Conservation (phyloP, 2,329 filamentous ascomycete species). For the Dryadomyces sulphureus region DNA sequence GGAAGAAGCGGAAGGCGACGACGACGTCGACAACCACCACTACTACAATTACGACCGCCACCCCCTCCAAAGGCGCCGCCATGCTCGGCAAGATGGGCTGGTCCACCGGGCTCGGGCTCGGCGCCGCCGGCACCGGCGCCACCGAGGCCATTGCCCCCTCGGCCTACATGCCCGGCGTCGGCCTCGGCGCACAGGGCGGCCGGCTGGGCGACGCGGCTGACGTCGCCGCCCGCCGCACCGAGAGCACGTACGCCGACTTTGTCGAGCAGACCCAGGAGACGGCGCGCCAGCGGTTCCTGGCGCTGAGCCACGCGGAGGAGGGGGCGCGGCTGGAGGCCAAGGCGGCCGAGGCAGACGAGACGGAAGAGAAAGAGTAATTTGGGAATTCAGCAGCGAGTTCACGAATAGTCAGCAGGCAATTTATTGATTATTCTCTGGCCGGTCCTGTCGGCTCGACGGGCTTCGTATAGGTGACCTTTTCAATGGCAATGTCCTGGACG, state of each 20-base stretch:
- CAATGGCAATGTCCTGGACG: slow-evolving; percentile 64
- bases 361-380: no score
- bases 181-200: slow-evolving; percentile 54
- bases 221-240: slow-evolving; percentile 47
- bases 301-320: slow-evolving; percentile 6
- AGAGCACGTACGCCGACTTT: slow-evolving; percentile 41
- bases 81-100: slow-evolving; percentile 62
- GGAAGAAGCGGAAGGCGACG: slow-evolving; percentile 5
- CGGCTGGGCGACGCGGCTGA: slow-evolving; percentile 53
- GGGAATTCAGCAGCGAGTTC: no score
- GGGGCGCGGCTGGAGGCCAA: no score
- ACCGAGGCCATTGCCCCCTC: slow-evolving; percentile 49
- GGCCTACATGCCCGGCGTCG: slow-evolving; percentile 53
- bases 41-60: slow-evolving; percentile 6
- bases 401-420: no score
- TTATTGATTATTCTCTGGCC: no score
- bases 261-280: slow-evolving; percentile 49
- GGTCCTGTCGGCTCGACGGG: slow-evolving; percentile 43
- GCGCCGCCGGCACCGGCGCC: slow-evolving; percentile 45
- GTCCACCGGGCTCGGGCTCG: slow-evolving; percentile 49
- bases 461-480: slow-evolving; percentile 79
- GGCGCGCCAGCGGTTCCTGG: slow-evolving; percentile 43
- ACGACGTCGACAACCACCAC: slow-evolving; percentile 15
- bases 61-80: slow-evolving; percentile 45
- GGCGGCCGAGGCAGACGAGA: no score